Evolutionary conservation across 805 yeast species (phyloP).

Genomic region (Candida multigemmis): DNA sequence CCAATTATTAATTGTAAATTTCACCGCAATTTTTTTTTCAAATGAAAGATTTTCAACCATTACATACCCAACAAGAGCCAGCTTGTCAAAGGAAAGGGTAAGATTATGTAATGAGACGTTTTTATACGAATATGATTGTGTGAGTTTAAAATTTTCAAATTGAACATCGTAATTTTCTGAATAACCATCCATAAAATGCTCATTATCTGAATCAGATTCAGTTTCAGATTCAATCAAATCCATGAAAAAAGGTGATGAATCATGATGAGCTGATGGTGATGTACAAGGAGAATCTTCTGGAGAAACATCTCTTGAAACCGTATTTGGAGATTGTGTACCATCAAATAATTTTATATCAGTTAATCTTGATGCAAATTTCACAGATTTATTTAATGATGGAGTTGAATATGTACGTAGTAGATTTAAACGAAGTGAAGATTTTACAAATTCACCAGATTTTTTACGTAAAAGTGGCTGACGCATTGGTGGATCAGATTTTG

Average conservation of each 20-base stretch:
- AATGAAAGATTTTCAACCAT: constrained; percentile 28
- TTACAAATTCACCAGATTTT: constrained; percentile 79
- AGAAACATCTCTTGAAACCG: constrained; percentile 51
- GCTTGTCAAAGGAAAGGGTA: no score
- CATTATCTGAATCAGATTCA: no score
- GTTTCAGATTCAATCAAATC: constrained; percentile 4
- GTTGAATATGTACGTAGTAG: constrained; percentile 15
- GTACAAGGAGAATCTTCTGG: constrained; percentile 31
- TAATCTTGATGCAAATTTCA: constrained; percentile 53
- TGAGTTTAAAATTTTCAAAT: no score
- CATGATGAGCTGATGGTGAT: constrained; percentile 9
- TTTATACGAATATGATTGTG: no score
- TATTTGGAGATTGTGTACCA: constrained; percentile 49
- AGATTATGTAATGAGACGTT: no score
- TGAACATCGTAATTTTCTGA: no score
- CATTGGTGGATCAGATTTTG: no score
- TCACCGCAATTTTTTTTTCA: constrained; percentile 29
- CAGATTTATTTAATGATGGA: constrained; percentile 37
- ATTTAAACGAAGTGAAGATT: constrained; percentile 43
- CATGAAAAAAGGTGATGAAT: constrained; percentile 4
- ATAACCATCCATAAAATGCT: no score
- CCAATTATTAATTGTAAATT: constrained; percentile 43
- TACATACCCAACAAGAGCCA: no score
- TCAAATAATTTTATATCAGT: constrained; percentile 59
- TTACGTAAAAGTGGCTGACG: constrained; percentile 46